Evolutionary conservation across 805 yeast genomes (phyloP), one percentile per base, ranked within the genome.

Genomic region (Scheffersomyces spartinae): DNA sequence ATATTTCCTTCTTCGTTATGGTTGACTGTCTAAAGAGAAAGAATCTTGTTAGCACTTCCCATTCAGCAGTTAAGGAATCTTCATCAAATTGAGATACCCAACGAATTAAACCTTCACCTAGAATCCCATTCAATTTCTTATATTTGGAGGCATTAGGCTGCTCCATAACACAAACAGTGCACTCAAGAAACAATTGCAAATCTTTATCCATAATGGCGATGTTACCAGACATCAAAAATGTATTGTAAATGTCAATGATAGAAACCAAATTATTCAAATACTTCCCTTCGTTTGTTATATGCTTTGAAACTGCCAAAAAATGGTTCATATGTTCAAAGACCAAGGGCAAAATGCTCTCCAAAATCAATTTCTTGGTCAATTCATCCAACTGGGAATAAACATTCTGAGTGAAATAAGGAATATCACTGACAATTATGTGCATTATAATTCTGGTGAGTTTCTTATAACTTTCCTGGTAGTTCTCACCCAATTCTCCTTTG

Each of bases 251-350:
- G 19, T 33, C 33, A 22, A 23, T 30, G 24, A 32, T 22, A n/a
- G 25, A 23, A 1, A 16, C 21, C 17, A n/a, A 44, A 36, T 17
- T 40, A 8, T 23, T 36, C 11, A 52, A 27, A 20, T 50, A 47
- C 5, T 43, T 49, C 18, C 40, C 38, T 26, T 57, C 61, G 21
- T 55, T 45, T 35, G 43, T 55, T 10, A 57, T 51, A 32, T 51
- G 53, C 19, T 49, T 51, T 7, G 60, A 42, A 4, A 46, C 49
- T 15, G 29, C 32, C 4, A 56, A 33, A 27, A 56, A 54, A 24
- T 50, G 49, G 31, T 46, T 49, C 2, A 55, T 38, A 29, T 57
- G 67, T 13, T 42, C 39, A 26, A 58, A 53, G 1, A 59, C 35
- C 9, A 31, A 32, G 4, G 66, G 64, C 28, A 56, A 60, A 4